A percentile compares a stretch with the other conserved stretches of the same genome.
phyloP scores from a whole-genome alignment of 192 early-diverging fungal genomes.

The Coemansia aciculifera region DNA sequence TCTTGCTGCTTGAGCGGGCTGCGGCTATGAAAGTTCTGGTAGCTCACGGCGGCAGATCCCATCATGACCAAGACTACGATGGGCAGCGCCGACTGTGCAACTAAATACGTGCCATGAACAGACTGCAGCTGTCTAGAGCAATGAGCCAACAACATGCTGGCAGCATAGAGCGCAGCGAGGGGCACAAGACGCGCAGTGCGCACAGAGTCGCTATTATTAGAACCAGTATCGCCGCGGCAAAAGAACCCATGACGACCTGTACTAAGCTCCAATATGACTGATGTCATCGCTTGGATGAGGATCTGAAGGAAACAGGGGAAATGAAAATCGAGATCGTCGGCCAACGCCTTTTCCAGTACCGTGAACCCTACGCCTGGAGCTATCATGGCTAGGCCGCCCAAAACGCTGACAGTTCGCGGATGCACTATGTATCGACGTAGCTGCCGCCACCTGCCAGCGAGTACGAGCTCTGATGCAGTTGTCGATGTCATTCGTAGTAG shows the following conservation, averaged over 20 bases:
- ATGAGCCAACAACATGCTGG: constrained; percentile 12
- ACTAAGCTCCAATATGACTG: constrained; percentile 17
- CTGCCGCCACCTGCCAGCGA: background rate
- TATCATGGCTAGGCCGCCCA: constrained; percentile 18
- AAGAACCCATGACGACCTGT: constrained; percentile 22
- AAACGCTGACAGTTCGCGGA: constrained; percentile 14
- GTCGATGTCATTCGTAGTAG: constrained; percentile 10
- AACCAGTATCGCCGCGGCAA: background rate
- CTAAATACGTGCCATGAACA: constrained; percentile 32
- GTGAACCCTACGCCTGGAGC: constrained; percentile 10
- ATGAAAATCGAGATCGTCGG: constrained; percentile 21
- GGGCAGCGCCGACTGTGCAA: constrained; percentile 25
- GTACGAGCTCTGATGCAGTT: background rate
- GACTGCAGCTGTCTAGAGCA: constrained; percentile 16
- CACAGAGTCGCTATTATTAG: background rate
- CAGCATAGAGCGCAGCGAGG: constrained; percentile 29
- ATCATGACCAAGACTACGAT: constrained; percentile 13
- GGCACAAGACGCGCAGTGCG: constrained; percentile 22
- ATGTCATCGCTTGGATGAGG: constrained; percentile 11
- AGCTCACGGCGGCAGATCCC: background rate
- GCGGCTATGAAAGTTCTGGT: background rate
- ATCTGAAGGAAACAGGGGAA: constrained; percentile 34
- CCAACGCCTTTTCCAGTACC: constrained; percentile 26
- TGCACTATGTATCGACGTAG: constrained; percentile 4
- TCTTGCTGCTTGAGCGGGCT: background rate